A percentile compares a stretch with the other conserved stretches of the same genome.
These are phyloP conservation scores for Uncinocarpus reesii DNA, from an alignment of 2,329 filamentous ascomycete genomes.

Conservation along the genomic window DNA sequence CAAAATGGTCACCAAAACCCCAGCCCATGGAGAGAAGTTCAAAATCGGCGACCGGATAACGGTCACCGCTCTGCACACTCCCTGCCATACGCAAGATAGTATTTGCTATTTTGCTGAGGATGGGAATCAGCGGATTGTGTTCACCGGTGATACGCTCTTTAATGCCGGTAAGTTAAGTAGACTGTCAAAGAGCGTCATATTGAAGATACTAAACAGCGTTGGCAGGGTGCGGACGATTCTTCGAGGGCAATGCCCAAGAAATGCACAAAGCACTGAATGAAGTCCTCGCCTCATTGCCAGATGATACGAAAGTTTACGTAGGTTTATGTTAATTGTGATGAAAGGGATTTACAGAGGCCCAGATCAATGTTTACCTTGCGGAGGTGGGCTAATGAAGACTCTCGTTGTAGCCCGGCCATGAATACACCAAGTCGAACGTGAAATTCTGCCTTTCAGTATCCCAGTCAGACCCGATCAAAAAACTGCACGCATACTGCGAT, in stretches of 20 bases:
- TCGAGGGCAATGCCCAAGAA: conserved; percentile 77
- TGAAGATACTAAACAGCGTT: background rate
- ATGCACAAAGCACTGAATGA: conserved; percentile 92
- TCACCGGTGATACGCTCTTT: conserved; percentile 94
- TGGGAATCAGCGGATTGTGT: conserved; percentile 61
- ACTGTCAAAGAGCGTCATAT: too few relatives aligned
- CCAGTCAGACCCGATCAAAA: conserved; percentile 64
- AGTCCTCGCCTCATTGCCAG: conserved; percentile 66
- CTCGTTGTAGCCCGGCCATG: conserved; percentile 65
- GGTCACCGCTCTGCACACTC: conserved; percentile 83
- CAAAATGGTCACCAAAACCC: conserved; percentile 65
- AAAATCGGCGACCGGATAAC: conserved; percentile 68
- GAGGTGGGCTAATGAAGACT: background rate
- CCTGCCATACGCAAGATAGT: conserved; percentile 96
- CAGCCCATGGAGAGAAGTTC: conserved; percentile 65
- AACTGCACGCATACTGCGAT: conserved; percentile 64
- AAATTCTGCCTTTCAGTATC: conserved; percentile 72
- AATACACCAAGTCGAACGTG: conserved; percentile 96
- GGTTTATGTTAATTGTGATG: conserved; percentile 25
- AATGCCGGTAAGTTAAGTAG: conserved; percentile 59
- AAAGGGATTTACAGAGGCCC: background rate
- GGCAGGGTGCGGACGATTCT: conserved; percentile 83
- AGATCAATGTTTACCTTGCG: too few relatives aligned
- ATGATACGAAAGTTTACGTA: conserved; percentile 86
- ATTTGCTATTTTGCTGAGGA: conserved; percentile 93